Percentiles rank a stretch among this genome's conserved stretches.
Evolutionary conservation across 148 eudicot genomes (phyloP).

Genomic region (Polygonum aviculare): DNA sequence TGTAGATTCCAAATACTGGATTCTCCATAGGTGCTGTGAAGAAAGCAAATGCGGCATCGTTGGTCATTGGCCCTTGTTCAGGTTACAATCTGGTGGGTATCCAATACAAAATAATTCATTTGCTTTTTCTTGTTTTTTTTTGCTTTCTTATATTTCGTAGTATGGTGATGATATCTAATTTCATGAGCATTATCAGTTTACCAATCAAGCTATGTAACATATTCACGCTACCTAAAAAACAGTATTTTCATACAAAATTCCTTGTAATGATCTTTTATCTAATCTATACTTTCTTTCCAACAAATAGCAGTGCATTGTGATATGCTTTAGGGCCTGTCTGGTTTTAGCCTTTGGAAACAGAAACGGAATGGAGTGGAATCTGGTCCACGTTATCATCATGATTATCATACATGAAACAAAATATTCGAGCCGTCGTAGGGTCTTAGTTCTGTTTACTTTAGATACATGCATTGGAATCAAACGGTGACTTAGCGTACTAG

Average conservation of each 20-base stretch:
- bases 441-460: no score
- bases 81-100: conserved; percentile 85
- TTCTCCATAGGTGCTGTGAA: conserved; percentile 79
- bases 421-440: no score
- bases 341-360: not conserved
- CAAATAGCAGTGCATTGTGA: not conserved
- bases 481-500: not conserved
- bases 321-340: not conserved
- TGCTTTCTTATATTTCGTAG: not conserved
- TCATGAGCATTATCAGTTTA: not conserved
- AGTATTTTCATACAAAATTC: not conserved
- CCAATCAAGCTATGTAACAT: not conserved
- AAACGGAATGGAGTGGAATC: no score
- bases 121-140: not conserved
- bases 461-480: no score
- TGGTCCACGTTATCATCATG: no score
- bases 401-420: no score
- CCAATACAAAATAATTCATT: not conserved
- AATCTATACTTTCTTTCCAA: not conserved
- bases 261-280: not conserved
- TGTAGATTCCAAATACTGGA: conserved; percentile 56
- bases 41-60: conserved; percentile 38
- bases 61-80: conserved; percentile 83
- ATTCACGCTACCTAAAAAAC: not conserved
- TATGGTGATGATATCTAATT: not conserved